These are phyloP conservation scores for Penicillium thymicola DNA, from an alignment of 2,329 filamentous ascomycete species.

Conservation along the genomic window DNA sequence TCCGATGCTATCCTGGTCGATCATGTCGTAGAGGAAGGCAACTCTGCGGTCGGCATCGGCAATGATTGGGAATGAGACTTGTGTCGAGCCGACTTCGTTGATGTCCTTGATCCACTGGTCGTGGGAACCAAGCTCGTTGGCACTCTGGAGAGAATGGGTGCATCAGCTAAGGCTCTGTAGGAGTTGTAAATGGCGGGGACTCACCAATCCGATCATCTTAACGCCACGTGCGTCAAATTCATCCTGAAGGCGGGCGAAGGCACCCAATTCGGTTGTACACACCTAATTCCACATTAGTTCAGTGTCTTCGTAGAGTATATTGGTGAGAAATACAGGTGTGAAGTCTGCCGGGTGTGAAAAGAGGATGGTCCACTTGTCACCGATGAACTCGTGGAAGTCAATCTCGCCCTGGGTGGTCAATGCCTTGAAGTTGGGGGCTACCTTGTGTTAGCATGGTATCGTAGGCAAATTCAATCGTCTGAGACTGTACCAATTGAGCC, in stretches of 20 bases:
- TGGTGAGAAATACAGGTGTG: slow-evolving; percentile 66
- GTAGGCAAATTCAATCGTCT: not conserved
- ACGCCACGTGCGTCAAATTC: slow-evolving; percentile 84
- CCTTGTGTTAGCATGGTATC: not conserved
- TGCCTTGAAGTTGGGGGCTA: slow-evolving; percentile 65
- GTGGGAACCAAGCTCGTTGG: slow-evolving; percentile 82
- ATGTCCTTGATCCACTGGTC: slow-evolving; percentile 89
- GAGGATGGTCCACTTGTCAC: slow-evolving; percentile 64
- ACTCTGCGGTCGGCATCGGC: slow-evolving; percentile 77
- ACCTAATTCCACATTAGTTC: not conserved
- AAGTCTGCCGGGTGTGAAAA: slow-evolving; percentile 75
- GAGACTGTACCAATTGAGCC: slow-evolving; percentile 32
- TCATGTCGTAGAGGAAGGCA: slow-evolving; percentile 76
- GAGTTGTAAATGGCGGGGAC: slow-evolving; percentile 11
- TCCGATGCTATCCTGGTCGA: slow-evolving; percentile 79
- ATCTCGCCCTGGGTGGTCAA: slow-evolving; percentile 63
- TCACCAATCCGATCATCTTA: slow-evolving; percentile 80
- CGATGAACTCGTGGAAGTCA: slow-evolving; percentile 68
- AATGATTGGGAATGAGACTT: slow-evolving; percentile 75
- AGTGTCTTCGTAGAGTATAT: not conserved
- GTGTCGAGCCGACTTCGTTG: slow-evolving; percentile 70
- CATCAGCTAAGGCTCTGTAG: not conserved
- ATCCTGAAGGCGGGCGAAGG: slow-evolving; percentile 82
- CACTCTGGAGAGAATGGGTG: slow-evolving; percentile 47
- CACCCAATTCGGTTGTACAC: slow-evolving; percentile 92